A percentile compares a stretch with the other conserved stretches of the same genome.
Conservation (phyloP, 768 basidiomycete genomes). For the Thelephora ganbajun region DNA sequence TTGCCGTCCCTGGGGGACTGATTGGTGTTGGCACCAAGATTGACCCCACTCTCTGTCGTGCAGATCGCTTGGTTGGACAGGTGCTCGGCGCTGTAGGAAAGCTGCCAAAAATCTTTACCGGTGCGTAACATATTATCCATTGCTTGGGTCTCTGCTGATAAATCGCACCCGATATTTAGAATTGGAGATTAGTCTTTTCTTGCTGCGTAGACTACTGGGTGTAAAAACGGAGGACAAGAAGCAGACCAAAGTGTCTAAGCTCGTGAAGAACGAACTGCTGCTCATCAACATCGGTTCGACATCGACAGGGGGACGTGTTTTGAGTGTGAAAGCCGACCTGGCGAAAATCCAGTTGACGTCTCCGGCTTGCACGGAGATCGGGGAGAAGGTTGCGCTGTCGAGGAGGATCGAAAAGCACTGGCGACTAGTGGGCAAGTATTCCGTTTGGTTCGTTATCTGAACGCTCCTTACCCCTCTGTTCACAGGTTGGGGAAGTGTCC, state of each 20-base stretch:
- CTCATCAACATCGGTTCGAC: slow-evolving; percentile 98
- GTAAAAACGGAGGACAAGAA: slow-evolving; percentile 99
- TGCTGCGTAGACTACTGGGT: slow-evolving; percentile 90
- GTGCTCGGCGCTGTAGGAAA: slow-evolving; percentile 92
- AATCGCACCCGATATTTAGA: slow-evolving; percentile 27
- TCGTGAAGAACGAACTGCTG: slow-evolving; percentile 81
- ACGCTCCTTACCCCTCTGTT: background rate
- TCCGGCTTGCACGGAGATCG: slow-evolving; percentile 91
- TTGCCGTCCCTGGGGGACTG: slow-evolving; percentile 93
- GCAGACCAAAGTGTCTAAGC: slow-evolving; percentile 88
- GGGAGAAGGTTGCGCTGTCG: slow-evolving; percentile 93
- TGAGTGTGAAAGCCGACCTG: slow-evolving; percentile 88
- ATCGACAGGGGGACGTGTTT: slow-evolving; percentile 89
- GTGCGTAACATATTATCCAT: slow-evolving; percentile 20
- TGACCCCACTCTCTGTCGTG: slow-evolving; percentile 92
- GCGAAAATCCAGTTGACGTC: slow-evolving; percentile 90
- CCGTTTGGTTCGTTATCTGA: background rate
- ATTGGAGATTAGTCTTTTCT: slow-evolving; percentile 85
- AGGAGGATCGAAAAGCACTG: slow-evolving; percentile 96
- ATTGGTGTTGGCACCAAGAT: slow-evolving; percentile 98
- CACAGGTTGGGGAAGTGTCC: slow-evolving; percentile 64
- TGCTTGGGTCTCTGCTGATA: slow-evolving; percentile 1
- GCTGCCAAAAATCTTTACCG: slow-evolving; percentile 85
- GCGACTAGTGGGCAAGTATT: slow-evolving; percentile 78
- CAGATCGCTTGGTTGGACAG: slow-evolving; percentile 93